These are phyloP conservation scores for Aschersonia sp. DNA, from an alignment of 2,329 filamentous ascomycete species.

Conservation along the genomic window DNA sequence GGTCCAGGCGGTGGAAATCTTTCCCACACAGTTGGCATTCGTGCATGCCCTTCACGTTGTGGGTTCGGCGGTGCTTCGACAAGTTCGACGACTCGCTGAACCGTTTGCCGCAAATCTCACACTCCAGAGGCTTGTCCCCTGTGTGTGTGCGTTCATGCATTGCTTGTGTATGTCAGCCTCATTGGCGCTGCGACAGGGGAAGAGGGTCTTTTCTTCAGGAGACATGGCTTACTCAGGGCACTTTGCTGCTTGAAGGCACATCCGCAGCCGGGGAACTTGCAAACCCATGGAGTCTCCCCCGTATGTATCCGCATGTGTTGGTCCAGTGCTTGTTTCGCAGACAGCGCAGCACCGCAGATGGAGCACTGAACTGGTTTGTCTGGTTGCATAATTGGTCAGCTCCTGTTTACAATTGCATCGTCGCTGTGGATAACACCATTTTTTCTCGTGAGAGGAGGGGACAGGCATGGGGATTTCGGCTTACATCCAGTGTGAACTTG, in stretches of 20 bases:
- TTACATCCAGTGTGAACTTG: slow-evolving; percentile 51
- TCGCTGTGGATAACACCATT: background rate
- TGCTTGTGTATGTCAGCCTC: slow-evolving; percentile 21
- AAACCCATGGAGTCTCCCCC: slow-evolving; percentile 48
- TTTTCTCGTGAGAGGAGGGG: no score
- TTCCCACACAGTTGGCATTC: slow-evolving; percentile 39
- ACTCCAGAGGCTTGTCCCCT: slow-evolving; percentile 46
- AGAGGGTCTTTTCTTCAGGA: background rate
- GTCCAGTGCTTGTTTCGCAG: slow-evolving; percentile 51
- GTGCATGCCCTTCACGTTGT: slow-evolving; percentile 36
- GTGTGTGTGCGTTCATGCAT: slow-evolving; percentile 55
- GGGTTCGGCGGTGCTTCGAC: slow-evolving; percentile 50
- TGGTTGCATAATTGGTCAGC: slow-evolving; percentile 12
- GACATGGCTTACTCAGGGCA: slow-evolving; percentile 40
- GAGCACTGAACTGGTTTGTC: slow-evolving; percentile 45
- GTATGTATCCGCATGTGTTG: slow-evolving; percentile 56
- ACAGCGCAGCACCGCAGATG: slow-evolving; percentile 43
- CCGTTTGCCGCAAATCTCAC: slow-evolving; percentile 40
- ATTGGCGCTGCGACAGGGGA: background rate
- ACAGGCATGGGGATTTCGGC: slow-evolving; percentile 9
- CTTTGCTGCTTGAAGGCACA: slow-evolving; percentile 54
- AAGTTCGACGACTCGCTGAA: slow-evolving; percentile 55
- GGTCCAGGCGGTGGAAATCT: slow-evolving; percentile 45
- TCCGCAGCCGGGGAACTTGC: slow-evolving; percentile 31
- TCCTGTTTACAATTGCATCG: background rate